phyloP scores from a whole-genome alignment of 1,139 yeast species.

The Suhomyces guaymorum region DNA sequence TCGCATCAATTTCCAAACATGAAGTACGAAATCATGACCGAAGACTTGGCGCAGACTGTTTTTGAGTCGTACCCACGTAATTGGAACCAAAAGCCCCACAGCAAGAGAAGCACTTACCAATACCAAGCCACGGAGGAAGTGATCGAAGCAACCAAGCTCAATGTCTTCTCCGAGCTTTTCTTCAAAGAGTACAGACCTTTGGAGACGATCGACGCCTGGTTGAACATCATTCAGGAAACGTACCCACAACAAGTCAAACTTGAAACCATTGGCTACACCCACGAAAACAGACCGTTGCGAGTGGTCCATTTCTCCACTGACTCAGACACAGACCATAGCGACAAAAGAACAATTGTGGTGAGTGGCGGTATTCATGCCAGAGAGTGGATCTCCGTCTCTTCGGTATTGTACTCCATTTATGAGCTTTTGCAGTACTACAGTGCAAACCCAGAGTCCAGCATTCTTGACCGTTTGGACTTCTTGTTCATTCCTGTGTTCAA shows the following conservation, averaged over 20 bases:
- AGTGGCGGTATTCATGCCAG: conserved; percentile 89
- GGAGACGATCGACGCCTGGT: conserved; percentile 71
- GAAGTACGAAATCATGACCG: conserved; percentile 43
- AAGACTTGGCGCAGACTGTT: conserved; percentile 57
- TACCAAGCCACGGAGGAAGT: conserved; percentile 24
- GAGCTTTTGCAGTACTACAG: conserved; percentile 55
- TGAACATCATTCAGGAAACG: conserved; percentile 53
- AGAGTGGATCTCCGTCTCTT: conserved; percentile 82
- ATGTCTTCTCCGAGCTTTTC: conserved; percentile 48
- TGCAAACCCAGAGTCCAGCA: conserved; percentile 33
- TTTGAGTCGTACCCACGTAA: conserved; percentile 54
- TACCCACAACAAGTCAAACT: conserved; percentile 61
- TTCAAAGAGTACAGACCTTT: conserved; percentile 72
- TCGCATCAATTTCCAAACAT: conserved; percentile 21
- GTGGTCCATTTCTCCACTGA: conserved; percentile 61
- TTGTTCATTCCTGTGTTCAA: conserved; percentile 79
- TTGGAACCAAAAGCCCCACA: too few relatives aligned
- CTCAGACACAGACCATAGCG: conserved; percentile 43
- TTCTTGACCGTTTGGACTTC: conserved; percentile 57
- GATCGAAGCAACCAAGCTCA: conserved; percentile 19
- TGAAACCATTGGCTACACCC: conserved; percentile 72
- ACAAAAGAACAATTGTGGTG: conserved; percentile 68
- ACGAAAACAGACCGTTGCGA: conserved; percentile 68
- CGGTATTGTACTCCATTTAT: conserved; percentile 64
- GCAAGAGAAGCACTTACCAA: conserved; percentile 12